A percentile compares a stretch with the other conserved stretches of the same genome.
phyloP scores from a whole-genome alignment of 192 early-diverging fungal genomes.

The Coemansia sp. region DNA sequence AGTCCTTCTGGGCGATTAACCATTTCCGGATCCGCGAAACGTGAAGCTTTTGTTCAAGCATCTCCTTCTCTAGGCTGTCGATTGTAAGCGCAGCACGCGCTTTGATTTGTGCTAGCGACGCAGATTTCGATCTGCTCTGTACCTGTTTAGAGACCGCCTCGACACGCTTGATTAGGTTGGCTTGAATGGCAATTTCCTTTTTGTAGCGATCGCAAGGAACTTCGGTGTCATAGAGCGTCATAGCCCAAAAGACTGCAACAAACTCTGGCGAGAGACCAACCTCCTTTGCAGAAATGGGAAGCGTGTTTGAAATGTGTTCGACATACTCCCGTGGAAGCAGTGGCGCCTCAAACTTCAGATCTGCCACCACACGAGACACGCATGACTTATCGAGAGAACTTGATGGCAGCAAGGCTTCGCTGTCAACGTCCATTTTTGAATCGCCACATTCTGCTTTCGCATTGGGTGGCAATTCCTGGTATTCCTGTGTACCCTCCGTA shows the following conservation, averaged over 20 bases:
- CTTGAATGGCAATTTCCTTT: constrained; percentile 33
- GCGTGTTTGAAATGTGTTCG: constrained; percentile 26
- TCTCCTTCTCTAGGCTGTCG: constrained; percentile 37
- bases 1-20: constrained; percentile 53
- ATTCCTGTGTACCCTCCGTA: background rate
- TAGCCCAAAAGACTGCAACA: constrained; percentile 43
- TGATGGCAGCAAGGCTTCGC: background rate
- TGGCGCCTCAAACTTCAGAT: constrained; percentile 37
- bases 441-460: background rate
- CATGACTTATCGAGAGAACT: constrained; percentile 1
- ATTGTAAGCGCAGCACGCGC: constrained; percentile 26
- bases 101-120: constrained; percentile 25
- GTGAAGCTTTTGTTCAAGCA: constrained; percentile 36
- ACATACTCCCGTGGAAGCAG: constrained; percentile 44
- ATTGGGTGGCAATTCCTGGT: background rate
- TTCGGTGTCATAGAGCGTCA: constrained; percentile 44
- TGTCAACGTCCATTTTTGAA: constrained; percentile 18
- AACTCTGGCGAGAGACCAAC: constrained; percentile 43
- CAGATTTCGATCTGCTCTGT: constrained; percentile 24
- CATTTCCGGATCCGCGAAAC: constrained; percentile 46
- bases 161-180: constrained; percentile 32
- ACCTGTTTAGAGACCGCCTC: constrained; percentile 23
- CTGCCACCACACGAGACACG: constrained; percentile 22
- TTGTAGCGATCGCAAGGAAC: constrained; percentile 38
- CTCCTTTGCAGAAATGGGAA: constrained; percentile 20